These are phyloP conservation scores for Ophiobolus disseminans DNA, from an alignment of 2,329 filamentous ascomycete species.

Conservation along the genomic window DNA sequence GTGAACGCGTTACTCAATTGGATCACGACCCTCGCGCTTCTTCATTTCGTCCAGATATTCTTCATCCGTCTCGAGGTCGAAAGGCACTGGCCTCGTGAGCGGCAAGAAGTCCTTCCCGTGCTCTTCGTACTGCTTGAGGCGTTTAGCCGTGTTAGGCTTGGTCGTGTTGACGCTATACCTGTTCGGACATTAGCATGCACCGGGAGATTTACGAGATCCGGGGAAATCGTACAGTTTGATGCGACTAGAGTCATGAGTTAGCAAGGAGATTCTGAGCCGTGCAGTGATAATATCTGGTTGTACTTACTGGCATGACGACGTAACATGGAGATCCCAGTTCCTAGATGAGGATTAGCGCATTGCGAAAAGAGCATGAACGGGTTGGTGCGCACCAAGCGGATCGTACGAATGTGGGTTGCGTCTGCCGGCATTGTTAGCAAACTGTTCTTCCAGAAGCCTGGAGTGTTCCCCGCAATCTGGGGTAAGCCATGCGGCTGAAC, in stretches of 20 bases:
- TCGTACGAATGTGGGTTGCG: slow-evolving; percentile 53
- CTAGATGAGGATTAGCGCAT: slow-evolving; percentile 46
- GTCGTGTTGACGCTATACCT: slow-evolving; percentile 68
- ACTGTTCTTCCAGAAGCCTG: slow-evolving; percentile 8
- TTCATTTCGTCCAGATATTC: slow-evolving; percentile 56
- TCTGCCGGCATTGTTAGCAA: slow-evolving; percentile 32
- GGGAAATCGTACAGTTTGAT: slow-evolving; percentile 44
- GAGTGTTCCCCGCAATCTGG: slow-evolving; percentile 1
- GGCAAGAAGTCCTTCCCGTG: slow-evolving; percentile 58
- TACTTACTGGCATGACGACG: slow-evolving; percentile 62
- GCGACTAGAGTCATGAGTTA: slow-evolving; percentile 41
- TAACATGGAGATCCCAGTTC: slow-evolving; percentile 73
- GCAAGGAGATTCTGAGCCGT: slow-evolving; percentile 1
- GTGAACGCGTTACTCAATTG: slow-evolving; percentile 45
- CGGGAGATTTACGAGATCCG: not conserved
- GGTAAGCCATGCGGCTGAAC: not conserved
- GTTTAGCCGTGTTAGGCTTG: slow-evolving; percentile 55
- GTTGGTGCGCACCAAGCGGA: slow-evolving; percentile 48
- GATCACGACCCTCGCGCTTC: slow-evolving; percentile 51
- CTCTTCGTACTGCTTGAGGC: slow-evolving; percentile 61
- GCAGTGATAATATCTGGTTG: not conserved
- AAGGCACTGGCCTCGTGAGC: slow-evolving; percentile 61
- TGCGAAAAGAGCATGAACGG: slow-evolving; percentile 1
- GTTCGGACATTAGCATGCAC: slow-evolving; percentile 33
- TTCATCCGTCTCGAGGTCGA: slow-evolving; percentile 58